phyloP scores from a whole-genome alignment of 2,329 filamentous ascomycete genomes.

The Aspergillus calidoustus region DNA sequence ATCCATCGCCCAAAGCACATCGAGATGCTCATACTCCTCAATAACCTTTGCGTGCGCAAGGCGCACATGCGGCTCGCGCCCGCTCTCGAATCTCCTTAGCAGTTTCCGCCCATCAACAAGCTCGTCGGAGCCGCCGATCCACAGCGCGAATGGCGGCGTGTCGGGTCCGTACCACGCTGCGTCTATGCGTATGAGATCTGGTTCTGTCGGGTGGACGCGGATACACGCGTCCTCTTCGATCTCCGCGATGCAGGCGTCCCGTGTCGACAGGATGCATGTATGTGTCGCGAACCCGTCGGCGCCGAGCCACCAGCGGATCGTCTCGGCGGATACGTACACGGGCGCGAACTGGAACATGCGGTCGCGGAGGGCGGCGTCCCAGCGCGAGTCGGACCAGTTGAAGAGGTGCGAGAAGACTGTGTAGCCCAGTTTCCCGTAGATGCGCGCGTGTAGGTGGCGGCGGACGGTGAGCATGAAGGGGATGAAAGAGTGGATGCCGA shows the following conservation, averaged over 20 bases:
- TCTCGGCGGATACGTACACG: conserved; percentile 85
- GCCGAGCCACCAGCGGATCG: conserved; percentile 95
- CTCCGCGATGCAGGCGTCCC: conserved; percentile 70
- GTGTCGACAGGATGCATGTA: conserved; percentile 83
- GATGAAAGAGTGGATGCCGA: conserved; percentile 92
- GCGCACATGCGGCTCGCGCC: conserved; percentile 78
- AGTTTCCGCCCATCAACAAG: conserved; percentile 82
- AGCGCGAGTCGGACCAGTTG: conserved; percentile 80
- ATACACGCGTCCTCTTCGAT: conserved; percentile 42
- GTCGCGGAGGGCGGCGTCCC: conserved; percentile 78
- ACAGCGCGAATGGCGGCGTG: conserved; percentile 82
- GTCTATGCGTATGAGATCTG: conserved; percentile 31
- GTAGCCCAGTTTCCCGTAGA: conserved; percentile 86
- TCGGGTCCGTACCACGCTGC: conserved; percentile 81
- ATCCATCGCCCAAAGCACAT: conserved; percentile 95
- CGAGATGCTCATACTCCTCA: conserved; percentile 87
- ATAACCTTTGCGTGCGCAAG: conserved; percentile 84
- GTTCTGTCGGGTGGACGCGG: conserved; percentile 22
- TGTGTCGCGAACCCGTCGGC: conserved; percentile 82
- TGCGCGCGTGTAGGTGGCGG: conserved; percentile 61
- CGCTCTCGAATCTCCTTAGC: conserved; percentile 73
- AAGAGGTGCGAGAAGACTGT: conserved; percentile 89
- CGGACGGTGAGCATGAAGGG: conserved; percentile 92
- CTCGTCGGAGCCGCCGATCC: conserved; percentile 82
- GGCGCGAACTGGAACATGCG: conserved; percentile 93